Evolutionary conservation across 495 filamentous ascomycete species (phyloP), one percentile per base, ranked within the genome.

Genomic region (Aspergillus conjunctus): DNA sequence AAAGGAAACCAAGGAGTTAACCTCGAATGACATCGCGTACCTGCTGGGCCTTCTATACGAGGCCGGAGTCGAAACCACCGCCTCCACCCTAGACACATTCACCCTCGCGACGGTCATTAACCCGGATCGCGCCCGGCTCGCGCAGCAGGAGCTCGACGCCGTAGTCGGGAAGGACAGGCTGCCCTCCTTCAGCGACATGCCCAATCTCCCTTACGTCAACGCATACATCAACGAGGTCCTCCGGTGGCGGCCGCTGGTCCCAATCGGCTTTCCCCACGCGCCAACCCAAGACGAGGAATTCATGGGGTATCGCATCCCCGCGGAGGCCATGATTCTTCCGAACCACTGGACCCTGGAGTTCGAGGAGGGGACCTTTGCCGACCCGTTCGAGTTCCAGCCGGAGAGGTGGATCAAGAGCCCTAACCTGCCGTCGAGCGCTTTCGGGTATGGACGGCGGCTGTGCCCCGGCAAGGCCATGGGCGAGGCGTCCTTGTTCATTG

Each of bases 251-350:
- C 72, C 75, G 0, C 59, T 74, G 4, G 20, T 55, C 3, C 68
- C 81, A 1, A 66, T 71, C 6, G 72, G 66, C 7, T 71, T 87
- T 32, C 83, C 84, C 0, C 86, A 88, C 63, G 72, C 75, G 2
- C 72, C 75, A 6, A 66, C 72, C 7, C 61, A 77, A 12, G 83
- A 85, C 53, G 81, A 86, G 46, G 75, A 78, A 43, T 82, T 83
- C 58, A 63, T 73, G 43, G 60, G 60, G 0, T 62, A 57, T 26
- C 22, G 14, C 0, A 57, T 62, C 12, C 60, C 60, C 0, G 26
- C 45, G n/a, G 48, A 21, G 1, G 21, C 53, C 0, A 57, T 41
- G 0, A 33, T 62, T 6, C 33, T 62, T 0, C 22, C 54, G 17
- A 62, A 57, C n/a, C 45, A 44, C n/a, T 62, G 60, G 60, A 11